Evolutionary conservation across 2,329 filamentous ascomycete species (phyloP).

Genomic region (Aspergillus amoenus): DNA sequence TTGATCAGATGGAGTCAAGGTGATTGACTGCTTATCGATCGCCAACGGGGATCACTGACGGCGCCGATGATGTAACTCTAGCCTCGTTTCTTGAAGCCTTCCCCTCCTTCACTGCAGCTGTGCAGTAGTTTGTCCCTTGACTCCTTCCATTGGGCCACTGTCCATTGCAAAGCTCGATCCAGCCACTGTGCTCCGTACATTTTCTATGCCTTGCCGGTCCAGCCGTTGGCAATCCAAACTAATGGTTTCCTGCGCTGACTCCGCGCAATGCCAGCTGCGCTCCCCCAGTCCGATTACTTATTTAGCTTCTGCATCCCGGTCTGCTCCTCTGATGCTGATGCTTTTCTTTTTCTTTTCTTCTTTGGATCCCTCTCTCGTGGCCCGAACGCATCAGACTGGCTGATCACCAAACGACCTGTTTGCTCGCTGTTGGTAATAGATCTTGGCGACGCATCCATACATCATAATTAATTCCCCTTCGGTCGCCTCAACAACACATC

Average conservation of each 20-base stretch:
- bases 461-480: not conserved
- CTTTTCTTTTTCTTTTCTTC: not conserved
- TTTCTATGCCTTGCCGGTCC: conserved; percentile 17
- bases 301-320: not conserved
- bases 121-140: conserved; percentile 1
- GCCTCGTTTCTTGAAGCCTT: conserved; percentile 6
- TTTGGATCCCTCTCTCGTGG: not conserved
- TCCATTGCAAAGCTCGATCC: conserved; percentile 1
- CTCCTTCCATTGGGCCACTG: not conserved
- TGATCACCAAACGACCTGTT: not conserved
- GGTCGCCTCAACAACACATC: not conserved
- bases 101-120: not conserved
- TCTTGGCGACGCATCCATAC: conserved; percentile 4
- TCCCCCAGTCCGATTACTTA: not conserved
- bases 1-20: not conserved
- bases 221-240: conserved; percentile 12
- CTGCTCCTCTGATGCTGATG: not conserved
- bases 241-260: conserved; percentile 6
- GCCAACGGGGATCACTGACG: not conserved
- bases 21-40: conserved; percentile 2
- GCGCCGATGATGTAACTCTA: not conserved
- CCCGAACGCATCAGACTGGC: not conserved
- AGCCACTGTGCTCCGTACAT: conserved; percentile 11
- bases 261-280: not conserved
- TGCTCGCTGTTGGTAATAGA: not conserved